These are phyloP conservation scores for Diaporthe velutina DNA, from an alignment of 2,329 filamentous ascomycete species.

Conservation along the genomic window DNA sequence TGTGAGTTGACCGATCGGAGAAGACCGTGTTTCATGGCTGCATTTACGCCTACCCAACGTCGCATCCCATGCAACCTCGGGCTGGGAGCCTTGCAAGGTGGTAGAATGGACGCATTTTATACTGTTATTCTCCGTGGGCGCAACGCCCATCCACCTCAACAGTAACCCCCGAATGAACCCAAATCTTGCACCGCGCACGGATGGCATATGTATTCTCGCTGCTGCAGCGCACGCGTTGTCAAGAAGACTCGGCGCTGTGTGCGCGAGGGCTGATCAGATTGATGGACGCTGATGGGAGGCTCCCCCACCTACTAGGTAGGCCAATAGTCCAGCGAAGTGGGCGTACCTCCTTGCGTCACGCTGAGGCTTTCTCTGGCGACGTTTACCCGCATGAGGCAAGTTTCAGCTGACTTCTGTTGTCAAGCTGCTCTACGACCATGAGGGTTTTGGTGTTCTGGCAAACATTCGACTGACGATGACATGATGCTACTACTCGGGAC, in stretches of 20 bases:
- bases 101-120: neutral
- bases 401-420: conserved; percentile 8
- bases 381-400: neutral
- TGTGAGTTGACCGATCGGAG: conserved; percentile 1
- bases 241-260: neutral
- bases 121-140: neutral
- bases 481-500: neutral
- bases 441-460: neutral
- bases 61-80: conserved; percentile 16
- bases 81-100: conserved; percentile 17
- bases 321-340: neutral
- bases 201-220: neutral
- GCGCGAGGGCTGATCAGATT: neutral
- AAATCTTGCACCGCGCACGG: conserved; percentile 8
- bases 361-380: neutral
- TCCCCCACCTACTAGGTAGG: neutral
- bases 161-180: neutral
- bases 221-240: neutral
- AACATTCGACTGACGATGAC: neutral
- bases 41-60: conserved; percentile 8
- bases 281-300: neutral
- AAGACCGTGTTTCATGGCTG: conserved; percentile 29
- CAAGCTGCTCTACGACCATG: conserved; percentile 16
- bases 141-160: conserved; percentile 1
- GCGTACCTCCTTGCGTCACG: neutral